phyloP scores from a whole-genome alignment of 129 eudicot species.

The Helianthus tuberosus region DNA sequence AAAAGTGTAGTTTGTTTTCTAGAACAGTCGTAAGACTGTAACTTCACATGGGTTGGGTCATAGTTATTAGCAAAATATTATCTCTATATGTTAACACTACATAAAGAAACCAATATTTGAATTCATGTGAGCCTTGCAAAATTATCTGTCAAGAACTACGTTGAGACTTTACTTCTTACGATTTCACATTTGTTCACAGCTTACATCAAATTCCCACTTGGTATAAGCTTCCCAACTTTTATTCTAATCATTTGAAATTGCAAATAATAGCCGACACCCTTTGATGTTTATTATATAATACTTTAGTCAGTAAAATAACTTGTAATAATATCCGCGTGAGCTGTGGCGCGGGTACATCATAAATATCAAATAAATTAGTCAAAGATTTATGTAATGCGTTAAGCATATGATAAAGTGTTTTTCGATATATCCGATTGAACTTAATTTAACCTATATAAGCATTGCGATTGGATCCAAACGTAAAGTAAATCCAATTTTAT shows the following conservation, averaged over 20 bases:
- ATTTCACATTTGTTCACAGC: slow-evolving; percentile 21
- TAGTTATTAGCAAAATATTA: not conserved
- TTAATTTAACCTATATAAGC: too few species aligned
- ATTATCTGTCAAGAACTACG: not conserved
- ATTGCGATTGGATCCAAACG: too few species aligned
- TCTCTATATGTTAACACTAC: not conserved
- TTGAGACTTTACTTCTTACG: slow-evolving; percentile 3
- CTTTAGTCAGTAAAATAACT: too few species aligned
- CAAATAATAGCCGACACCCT: not conserved
- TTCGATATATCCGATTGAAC: too few species aligned
- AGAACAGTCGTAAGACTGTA: not conserved
- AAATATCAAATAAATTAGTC: too few species aligned
- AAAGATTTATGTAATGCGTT: too few species aligned
- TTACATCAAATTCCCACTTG: not conserved
- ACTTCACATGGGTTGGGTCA: slow-evolving; percentile 1
- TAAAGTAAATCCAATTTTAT: too few species aligned
- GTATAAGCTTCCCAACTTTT: not conserved
- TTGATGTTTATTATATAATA: not conserved
- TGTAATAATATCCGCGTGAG: too few species aligned
- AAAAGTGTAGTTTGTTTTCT: not conserved
- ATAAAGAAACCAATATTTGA: not conserved
- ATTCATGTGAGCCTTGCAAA: not conserved
- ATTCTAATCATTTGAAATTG: not conserved
- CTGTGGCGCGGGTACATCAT: too few species aligned
- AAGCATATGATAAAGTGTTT: too few species aligned